Base-by-base conservation (phyloP, 140 eudicot species). In the Cichorium intybus region DNA sequence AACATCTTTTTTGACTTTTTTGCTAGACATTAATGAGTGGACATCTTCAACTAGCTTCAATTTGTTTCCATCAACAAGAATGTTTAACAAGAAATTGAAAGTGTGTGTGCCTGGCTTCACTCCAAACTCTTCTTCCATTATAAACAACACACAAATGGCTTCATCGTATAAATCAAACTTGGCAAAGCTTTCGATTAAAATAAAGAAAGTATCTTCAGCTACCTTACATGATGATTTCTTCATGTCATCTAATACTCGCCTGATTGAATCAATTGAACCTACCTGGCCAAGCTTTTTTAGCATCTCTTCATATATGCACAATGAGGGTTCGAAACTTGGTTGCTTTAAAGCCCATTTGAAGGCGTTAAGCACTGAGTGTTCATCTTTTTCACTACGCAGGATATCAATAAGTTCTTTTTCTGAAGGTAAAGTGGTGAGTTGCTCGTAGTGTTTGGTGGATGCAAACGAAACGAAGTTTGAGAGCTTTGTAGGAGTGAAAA, bases 31-130 rank as follows among this genome's bases (percentile, higher is more conserved):
- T 58, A 78, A 58, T 14, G 85, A 75, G 74, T 85, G 95, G 45
- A 93, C 87, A 48, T 28, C 76, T 72, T 93, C 99, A 10, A 88
- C 95, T 18, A 93, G 28, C 26, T 80, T 88, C 80, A 93, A 76
- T 74, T 85, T 93, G 29, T 72, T 79, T 22, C 88, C 95, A 47
- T 93, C 99, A 76, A 93, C 99, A 78, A 93, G 96, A 62, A 93
- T 81, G 67, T 86, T 88, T 80, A 93, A 55, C 82, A 93, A 66
- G 51, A 80, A 79, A 67, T 93, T 93, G 68, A 72, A 93, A 33
- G 77, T 81, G 54, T 54, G 62, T 0, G 85, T 84, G 1, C 84
- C 73, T 2, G 97, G 89, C 41, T 68, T 76, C 64, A 88, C 74
- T 7, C 85, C 80, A 69, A 85, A 93, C 60, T 84, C 95, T 43